Percentiles rank a stretch among this genome's conserved stretches.
Conservation (phyloP, 2,329 filamentous ascomycete genomes). For the Rachicladosporium sp. region DNA sequence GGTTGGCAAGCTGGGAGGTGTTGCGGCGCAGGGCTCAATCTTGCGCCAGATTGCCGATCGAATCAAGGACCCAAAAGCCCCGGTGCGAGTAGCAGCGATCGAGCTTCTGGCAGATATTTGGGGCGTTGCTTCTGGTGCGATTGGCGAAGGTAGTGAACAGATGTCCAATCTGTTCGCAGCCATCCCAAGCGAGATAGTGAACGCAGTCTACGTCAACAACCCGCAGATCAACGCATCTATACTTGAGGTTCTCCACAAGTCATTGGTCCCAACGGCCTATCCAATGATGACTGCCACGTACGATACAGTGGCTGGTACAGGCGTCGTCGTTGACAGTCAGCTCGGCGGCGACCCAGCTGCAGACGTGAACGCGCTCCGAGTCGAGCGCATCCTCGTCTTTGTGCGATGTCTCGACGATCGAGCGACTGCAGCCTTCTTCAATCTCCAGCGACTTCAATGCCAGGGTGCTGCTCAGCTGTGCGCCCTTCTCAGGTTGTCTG, state of each 20-base stretch:
- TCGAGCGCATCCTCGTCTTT: constrained; percentile 72
- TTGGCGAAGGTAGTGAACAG: constrained; percentile 67
- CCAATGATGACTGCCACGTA: constrained; percentile 51
- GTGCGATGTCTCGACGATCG: constrained; percentile 64
- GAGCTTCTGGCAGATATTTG: constrained; percentile 73
- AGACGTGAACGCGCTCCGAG: constrained; percentile 65
- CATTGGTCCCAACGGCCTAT: constrained; percentile 77
- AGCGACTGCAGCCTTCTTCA: constrained; percentile 79
- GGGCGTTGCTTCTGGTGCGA: constrained; percentile 84
- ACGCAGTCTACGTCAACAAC: constrained; percentile 84
- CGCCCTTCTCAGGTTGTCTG: constrained; percentile 71
- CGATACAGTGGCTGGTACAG: constrained; percentile 30
- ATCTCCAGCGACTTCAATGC: constrained; percentile 66
- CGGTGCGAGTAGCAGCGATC: constrained; percentile 78
- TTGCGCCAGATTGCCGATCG: constrained; percentile 74
- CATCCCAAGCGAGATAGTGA: constrained; percentile 75
- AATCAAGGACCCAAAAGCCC: constrained; percentile 71
- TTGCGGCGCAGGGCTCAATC: constrained; percentile 64
- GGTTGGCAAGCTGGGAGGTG: constrained; percentile 62
- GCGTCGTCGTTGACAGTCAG: constrained; percentile 49
- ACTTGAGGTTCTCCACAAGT: constrained; percentile 76
- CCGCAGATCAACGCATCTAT: constrained; percentile 71
- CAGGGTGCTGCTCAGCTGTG: constrained; percentile 61
- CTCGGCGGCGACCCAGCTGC: constrained; percentile 27
- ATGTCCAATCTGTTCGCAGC: constrained; percentile 64